Percentiles rank a stretch among this genome's conserved stretches.
These are phyloP conservation scores for Leccinellum albellum DNA, from an alignment of 768 basidiomycete genomes.

Conservation along the genomic window DNA sequence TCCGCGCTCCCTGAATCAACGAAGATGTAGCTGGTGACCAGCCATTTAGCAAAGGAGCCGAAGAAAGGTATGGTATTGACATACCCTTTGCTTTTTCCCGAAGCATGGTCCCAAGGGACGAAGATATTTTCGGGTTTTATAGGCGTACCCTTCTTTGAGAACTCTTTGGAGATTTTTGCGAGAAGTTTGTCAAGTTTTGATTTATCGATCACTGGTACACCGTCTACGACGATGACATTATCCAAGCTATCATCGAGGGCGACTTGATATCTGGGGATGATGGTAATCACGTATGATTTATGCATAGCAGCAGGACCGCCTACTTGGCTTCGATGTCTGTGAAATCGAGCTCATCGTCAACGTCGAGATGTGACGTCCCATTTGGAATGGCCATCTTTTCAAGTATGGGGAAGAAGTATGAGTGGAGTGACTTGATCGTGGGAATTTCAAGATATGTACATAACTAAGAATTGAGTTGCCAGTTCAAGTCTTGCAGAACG, in stretches of 20 bases:
- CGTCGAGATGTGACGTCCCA: slow-evolving; percentile 27
- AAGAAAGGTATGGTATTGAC: slow-evolving; percentile 16
- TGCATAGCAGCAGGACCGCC: slow-evolving; percentile 15
- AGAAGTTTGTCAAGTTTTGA: slow-evolving; percentile 80
- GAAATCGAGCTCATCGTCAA: slow-evolving; percentile 75
- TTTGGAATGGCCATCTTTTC: slow-evolving; percentile 45
- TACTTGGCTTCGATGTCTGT: slow-evolving; percentile 87
- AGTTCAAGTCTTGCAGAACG: too few relatives aligned
- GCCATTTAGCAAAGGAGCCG: slow-evolving; percentile 1
- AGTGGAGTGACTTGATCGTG: neutral
- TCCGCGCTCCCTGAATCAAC: slow-evolving; percentile 70
- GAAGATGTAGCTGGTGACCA: slow-evolving; percentile 65
- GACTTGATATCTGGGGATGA: slow-evolving; percentile 70
- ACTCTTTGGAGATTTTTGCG: slow-evolving; percentile 78
- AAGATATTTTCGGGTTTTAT: slow-evolving; percentile 76
- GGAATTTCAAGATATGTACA: neutral
- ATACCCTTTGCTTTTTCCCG: slow-evolving; percentile 90
- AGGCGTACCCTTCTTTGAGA: slow-evolving; percentile 73
- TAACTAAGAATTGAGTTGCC: neutral
- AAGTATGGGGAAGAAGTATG: slow-evolving; percentile 8
- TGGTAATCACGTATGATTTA: slow-evolving; percentile 3
- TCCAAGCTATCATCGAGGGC: slow-evolving; percentile 84
- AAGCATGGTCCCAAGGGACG: slow-evolving; percentile 83
- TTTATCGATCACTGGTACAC: slow-evolving; percentile 85
- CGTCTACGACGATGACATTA: slow-evolving; percentile 89